Percentiles rank a stretch among this genome's conserved stretches.
phyloP scores from a whole-genome alignment of 2,329 filamentous ascomycete species.

The Gnomoniopsis smithogilvyi region DNA sequence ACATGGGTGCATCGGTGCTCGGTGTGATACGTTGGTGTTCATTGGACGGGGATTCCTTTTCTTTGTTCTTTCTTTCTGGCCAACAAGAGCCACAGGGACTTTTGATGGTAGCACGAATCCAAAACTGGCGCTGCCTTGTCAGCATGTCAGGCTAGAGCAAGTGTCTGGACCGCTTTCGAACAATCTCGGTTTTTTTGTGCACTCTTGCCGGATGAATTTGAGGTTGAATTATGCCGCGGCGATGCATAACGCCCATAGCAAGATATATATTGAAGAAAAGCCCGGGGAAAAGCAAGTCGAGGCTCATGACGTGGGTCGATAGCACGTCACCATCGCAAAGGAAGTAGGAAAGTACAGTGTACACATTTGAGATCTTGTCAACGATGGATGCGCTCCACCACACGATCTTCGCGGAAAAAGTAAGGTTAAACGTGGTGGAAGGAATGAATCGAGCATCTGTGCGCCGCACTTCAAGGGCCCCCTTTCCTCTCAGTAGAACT shows the following conservation, averaged over 20 bases:
- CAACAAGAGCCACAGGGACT: neutral
- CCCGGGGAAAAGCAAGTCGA: too few species aligned
- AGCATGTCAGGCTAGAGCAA: neutral
- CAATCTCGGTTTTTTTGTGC: neutral
- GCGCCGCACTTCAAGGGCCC: constrained; percentile 5
- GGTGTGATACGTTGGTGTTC: neutral
- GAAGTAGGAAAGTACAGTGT: too few species aligned
- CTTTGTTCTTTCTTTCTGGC: neutral
- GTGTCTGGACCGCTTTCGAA: neutral
- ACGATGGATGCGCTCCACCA: constrained; percentile 7
- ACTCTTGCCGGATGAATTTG: neutral
- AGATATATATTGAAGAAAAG: too few species aligned
- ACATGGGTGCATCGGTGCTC: neutral
- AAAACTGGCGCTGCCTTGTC: neutral
- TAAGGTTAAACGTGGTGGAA: neutral
- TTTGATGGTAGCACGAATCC: neutral
- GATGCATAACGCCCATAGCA: neutral
- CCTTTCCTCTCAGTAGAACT: constrained; percentile 4
- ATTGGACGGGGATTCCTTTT: neutral
- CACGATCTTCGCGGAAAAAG: constrained; percentile 7
- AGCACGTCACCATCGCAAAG: too few species aligned
- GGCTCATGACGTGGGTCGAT: too few species aligned
- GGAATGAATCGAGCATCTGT: neutral
- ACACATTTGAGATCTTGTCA: constrained; percentile 2
- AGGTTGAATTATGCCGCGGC: neutral